Percentiles rank a stretch among this genome's conserved stretches.
These are phyloP conservation scores for Physaria fendleri DNA, from an alignment of 345 rosid species.

Conservation along the genomic window DNA sequence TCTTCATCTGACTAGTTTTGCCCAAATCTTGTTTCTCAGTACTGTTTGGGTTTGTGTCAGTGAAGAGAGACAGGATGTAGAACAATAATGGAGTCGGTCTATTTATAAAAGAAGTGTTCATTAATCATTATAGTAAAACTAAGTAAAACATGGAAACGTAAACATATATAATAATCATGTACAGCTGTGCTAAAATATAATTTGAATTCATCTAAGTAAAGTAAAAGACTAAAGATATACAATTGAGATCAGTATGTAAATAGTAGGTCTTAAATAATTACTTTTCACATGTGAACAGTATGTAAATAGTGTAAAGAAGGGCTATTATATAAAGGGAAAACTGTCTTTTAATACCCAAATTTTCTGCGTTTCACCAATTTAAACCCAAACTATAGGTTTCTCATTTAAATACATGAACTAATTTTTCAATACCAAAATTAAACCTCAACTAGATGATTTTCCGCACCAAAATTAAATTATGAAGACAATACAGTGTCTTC, in stretches of 20 bases:
- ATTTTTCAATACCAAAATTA: too few species aligned
- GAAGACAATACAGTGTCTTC: too few species aligned
- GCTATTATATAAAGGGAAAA: neutral
- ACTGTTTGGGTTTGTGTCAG: slow-evolving; percentile 14
- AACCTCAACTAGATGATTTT: too few species aligned
- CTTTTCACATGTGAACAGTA: slow-evolving; percentile 12
- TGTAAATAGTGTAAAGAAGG: slow-evolving; percentile 11
- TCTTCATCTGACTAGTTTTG: slow-evolving; percentile 4
- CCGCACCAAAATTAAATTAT: too few species aligned
- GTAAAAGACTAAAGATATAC: neutral
- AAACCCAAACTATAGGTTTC: too few species aligned
- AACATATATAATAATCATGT: neutral
- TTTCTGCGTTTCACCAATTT: too few species aligned
- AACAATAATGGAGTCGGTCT: slow-evolving; percentile 20
- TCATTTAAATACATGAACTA: too few species aligned
- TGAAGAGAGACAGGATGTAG: slow-evolving; percentile 10
- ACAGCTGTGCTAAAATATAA: neutral
- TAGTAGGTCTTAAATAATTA: neutral
- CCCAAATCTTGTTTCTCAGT: slow-evolving; percentile 10
- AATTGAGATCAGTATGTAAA: neutral
- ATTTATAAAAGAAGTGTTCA: slow-evolving; percentile 9
- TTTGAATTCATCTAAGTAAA: neutral
- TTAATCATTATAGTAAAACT: neutral
- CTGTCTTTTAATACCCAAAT: too few species aligned
- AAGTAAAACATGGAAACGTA: neutral